phyloP scores from a whole-genome alignment of 768 basidiomycete species.

The Imleria badia region DNA sequence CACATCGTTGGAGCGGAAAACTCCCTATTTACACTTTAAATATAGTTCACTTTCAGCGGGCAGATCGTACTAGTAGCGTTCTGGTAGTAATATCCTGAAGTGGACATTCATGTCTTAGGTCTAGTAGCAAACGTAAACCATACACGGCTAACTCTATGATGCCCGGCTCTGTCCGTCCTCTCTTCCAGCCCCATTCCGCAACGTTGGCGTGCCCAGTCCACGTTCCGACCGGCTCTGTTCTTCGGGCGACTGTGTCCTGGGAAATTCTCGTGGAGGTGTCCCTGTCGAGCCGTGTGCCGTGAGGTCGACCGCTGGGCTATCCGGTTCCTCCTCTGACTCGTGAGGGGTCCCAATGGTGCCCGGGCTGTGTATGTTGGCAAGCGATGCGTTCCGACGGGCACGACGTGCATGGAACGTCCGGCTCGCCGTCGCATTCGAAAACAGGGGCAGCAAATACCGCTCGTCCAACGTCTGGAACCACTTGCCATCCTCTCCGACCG shows the following conservation, averaged over 20 bases:
- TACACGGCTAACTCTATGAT: not conserved
- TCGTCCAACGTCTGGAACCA: constrained; percentile 98
- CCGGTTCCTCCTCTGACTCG: constrained; percentile 41
- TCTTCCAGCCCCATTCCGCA: constrained; percentile 46
- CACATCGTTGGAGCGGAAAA: not conserved
- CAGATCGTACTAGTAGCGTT: too few relatives aligned
- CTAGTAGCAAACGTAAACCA: too few relatives aligned
- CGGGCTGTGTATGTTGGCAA: constrained; percentile 18
- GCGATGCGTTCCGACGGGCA: constrained; percentile 49
- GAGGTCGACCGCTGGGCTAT: constrained; percentile 46
- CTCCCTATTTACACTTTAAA: not conserved
- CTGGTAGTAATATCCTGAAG: too few relatives aligned
- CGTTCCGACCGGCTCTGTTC: constrained; percentile 60
- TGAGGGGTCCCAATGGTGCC: constrained; percentile 33
- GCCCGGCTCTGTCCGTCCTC: constrained; percentile 20
- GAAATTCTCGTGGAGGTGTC: constrained; percentile 16
- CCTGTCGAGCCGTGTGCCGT: constrained; percentile 22
- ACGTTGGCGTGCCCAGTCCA: constrained; percentile 62
- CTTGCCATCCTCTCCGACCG: constrained; percentile 69
- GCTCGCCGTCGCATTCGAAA: constrained; percentile 89
- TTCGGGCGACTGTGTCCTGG: constrained; percentile 28
- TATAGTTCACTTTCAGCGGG: not conserved
- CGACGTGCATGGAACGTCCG: constrained; percentile 81
- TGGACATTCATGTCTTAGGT: too few relatives aligned
- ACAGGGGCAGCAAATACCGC: constrained; percentile 88